Conservation (phyloP, 768 basidiomycete genomes). For the Tricholoma terreum region DNA sequence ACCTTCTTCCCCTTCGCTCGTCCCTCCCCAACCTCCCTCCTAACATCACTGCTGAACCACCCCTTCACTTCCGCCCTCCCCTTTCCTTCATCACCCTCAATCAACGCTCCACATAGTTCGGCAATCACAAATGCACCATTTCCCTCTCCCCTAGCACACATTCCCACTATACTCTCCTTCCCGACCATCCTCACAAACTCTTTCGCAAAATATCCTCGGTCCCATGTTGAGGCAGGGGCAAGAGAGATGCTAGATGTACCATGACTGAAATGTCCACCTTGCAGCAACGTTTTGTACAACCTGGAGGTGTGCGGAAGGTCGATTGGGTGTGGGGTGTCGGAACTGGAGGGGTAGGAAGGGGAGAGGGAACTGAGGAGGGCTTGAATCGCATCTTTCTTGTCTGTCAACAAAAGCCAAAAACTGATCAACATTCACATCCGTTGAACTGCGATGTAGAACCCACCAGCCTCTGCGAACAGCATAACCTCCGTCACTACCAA, state of each 20-base stretch:
- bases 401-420: conserved; percentile 35
- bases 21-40: conserved; percentile 46
- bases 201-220: conserved; percentile 55
- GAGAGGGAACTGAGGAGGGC: conserved; percentile 59
- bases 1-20: conserved; percentile 70
- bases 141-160: conserved; percentile 53
- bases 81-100: conserved; percentile 33
- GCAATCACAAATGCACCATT: conserved; percentile 76
- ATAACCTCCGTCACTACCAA: conserved; percentile 78
- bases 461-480: conserved; percentile 84
- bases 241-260: conserved; percentile 44
- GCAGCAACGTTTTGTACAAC: conserved; percentile 84
- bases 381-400: conserved; percentile 62
- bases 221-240: conserved; percentile 51
- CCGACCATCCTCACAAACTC: conserved; percentile 55
- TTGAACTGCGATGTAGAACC: conserved; percentile 18
- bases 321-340: conserved; percentile 60
- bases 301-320: conserved; percentile 82
- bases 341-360: conserved; percentile 52
- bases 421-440: background rate
- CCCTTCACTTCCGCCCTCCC: conserved; percentile 44
- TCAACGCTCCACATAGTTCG: conserved; percentile 63
- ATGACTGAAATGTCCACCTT: conserved; percentile 86
- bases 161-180: conserved; percentile 45
- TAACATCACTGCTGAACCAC: conserved; percentile 56